Conservation (phyloP, 495 filamentous ascomycete species). For the Mytilinidion resinicola region DNA sequence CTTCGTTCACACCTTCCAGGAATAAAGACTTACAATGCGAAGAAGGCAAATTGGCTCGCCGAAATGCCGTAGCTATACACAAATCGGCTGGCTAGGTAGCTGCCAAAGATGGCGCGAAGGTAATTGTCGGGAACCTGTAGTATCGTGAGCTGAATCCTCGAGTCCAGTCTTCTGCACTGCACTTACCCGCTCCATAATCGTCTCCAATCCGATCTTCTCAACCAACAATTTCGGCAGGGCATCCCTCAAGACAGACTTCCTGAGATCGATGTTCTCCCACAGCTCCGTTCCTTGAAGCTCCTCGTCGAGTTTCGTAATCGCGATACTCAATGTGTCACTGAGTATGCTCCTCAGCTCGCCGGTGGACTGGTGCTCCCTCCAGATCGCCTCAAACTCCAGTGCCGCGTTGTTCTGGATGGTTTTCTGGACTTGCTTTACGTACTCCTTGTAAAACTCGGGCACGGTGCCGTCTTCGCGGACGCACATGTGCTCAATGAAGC, state of each 20-base stretch:
- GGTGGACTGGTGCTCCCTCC: constrained; percentile 83
- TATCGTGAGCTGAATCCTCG: not conserved
- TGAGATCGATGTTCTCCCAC: constrained; percentile 76
- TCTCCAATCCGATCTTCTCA: constrained; percentile 83
- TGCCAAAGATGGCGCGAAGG: constrained; percentile 90
- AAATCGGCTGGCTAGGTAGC: constrained; percentile 88
- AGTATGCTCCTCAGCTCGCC: constrained; percentile 72
- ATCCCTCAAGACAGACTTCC: constrained; percentile 71
- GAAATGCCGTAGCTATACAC: constrained; percentile 90
- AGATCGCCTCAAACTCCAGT: constrained; percentile 96
- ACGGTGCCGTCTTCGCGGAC: constrained; percentile 66
- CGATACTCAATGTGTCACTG: constrained; percentile 78
- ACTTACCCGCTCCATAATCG: constrained; percentile 70
- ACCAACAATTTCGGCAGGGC: constrained; percentile 79
- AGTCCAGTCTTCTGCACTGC: constrained; percentile 26
- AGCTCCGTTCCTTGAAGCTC: constrained; percentile 88
- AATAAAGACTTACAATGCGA: constrained; percentile 74
- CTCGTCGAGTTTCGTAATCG: constrained; percentile 92
- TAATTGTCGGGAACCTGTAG: constrained; percentile 81
- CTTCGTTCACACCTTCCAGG: not conserved
- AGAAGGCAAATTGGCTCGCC: constrained; percentile 96
- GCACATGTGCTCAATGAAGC: constrained; percentile 92
- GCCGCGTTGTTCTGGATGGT: constrained; percentile 83
- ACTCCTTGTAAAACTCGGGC: constrained; percentile 84
- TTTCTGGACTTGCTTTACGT: constrained; percentile 85